These are phyloP conservation scores for Phytophthora macrochlamydospora DNA, from an alignment of 352 stramenopile genomes.

Conservation along the genomic window DNA sequence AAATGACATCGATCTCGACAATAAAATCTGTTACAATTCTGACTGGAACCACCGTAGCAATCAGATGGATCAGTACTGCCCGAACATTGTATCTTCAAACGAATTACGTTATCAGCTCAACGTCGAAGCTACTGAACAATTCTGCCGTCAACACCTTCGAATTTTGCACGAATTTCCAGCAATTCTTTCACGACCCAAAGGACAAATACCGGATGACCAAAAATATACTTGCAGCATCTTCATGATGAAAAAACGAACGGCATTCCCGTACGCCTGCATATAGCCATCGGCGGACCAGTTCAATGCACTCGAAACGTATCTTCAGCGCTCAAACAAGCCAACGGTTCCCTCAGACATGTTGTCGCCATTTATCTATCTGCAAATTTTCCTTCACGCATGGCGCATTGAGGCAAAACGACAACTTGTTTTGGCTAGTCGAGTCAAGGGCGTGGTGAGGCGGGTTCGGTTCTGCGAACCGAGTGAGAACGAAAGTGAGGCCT, in stretches of 20 bases:
- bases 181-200: neutral
- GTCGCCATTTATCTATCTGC: neutral
- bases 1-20: neutral
- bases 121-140: neutral
- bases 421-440: no score
- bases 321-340: neutral
- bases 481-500: no score
- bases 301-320: constrained; percentile 15
- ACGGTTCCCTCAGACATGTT: constrained; percentile 8
- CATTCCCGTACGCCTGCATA: neutral
- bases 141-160: neutral
- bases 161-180: constrained; percentile 10
- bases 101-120: constrained; percentile 8
- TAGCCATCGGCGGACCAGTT: neutral
- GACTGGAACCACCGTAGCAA: neutral
- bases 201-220: neutral
- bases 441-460: no score
- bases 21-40: neutral
- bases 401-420: no score
- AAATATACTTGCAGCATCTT: neutral
- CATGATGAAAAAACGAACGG: constrained; percentile 2
- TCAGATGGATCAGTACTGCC: neutral
- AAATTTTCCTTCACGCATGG: neutral
- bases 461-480: no score
- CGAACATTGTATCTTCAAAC: constrained; percentile 13